phyloP scores from a whole-genome alignment of 805 yeast genomes.

The Candida jianshihensis region DNA sequence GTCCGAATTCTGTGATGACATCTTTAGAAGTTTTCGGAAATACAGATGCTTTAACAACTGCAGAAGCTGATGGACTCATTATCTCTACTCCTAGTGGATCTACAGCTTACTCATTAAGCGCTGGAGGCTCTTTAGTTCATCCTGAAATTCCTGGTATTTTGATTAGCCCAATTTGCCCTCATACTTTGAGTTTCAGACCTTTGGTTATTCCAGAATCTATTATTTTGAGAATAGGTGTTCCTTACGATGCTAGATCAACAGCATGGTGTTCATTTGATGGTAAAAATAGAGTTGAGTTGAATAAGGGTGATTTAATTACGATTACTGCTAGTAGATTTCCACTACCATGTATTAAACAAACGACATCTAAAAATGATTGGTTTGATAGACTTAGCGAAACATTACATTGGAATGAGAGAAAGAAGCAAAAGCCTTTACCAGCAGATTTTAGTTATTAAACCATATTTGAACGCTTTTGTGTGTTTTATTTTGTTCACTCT shows the following conservation, averaged over 20 bases:
- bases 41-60: conserved; percentile 45
- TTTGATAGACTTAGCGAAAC: conserved; percentile 28
- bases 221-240: conserved; percentile 27
- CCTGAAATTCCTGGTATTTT: conserved; percentile 49
- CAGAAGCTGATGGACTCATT: conserved; percentile 61
- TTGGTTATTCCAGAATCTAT: conserved; percentile 38
- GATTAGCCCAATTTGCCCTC: conserved; percentile 50
- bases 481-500: background rate
- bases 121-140: conserved; percentile 50
- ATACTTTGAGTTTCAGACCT: conserved; percentile 46
- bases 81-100: conserved; percentile 66
- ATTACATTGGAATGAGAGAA: conserved; percentile 29
- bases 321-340: conserved; percentile 29
- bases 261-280: conserved; percentile 34
- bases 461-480: background rate
- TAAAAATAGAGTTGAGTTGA: conserved; percentile 25
- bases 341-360: conserved; percentile 23
- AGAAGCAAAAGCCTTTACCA: conserved; percentile 26
- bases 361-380: conserved; percentile 22
- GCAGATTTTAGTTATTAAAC: no score
- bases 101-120: conserved; percentile 47
- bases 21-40: conserved; percentile 43
- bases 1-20: conserved; percentile 46
- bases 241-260: conserved; percentile 25
- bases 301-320: conserved; percentile 26